phyloP scores from a whole-genome alignment of 2,329 filamentous ascomycete genomes.

The Penicillium sp. region DNA sequence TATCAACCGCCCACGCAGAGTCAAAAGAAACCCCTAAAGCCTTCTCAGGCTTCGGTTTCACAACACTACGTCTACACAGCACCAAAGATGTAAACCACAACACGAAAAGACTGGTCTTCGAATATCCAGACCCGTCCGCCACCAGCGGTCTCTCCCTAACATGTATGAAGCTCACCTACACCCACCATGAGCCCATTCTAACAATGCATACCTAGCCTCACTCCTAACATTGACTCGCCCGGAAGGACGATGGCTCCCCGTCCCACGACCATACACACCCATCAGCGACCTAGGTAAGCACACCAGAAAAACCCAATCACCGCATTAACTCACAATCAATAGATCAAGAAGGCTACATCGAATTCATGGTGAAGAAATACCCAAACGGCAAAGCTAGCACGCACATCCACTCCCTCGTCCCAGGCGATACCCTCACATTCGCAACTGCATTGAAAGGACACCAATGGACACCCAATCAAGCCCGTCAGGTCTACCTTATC shows the following conservation, averaged over 20 bases:
- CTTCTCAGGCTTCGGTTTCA: slow-evolving; percentile 35
- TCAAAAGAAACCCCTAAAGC: slow-evolving; percentile 7
- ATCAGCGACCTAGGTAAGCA: slow-evolving; percentile 54
- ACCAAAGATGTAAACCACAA: slow-evolving; percentile 59
- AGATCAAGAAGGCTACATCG: slow-evolving; percentile 61
- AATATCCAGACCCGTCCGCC: slow-evolving; percentile 51
- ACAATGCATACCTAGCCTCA: slow-evolving; percentile 50
- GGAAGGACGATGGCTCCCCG: slow-evolving; percentile 58
- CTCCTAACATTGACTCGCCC: slow-evolving; percentile 64
- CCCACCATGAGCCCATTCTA: neutral
- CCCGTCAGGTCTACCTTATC: slow-evolving; percentile 62
- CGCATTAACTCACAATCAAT: slow-evolving; percentile 7
- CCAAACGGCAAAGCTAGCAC: slow-evolving; percentile 64
- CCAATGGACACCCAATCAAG: slow-evolving; percentile 53
- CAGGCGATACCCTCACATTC: slow-evolving; percentile 64
- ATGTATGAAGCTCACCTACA: slow-evolving; percentile 35
- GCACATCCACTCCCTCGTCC: slow-evolving; percentile 65
- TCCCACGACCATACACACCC: slow-evolving; percentile 67
- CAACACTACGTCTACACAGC: slow-evolving; percentile 53
- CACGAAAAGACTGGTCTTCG: slow-evolving; percentile 60
- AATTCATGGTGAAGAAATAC: slow-evolving; percentile 69
- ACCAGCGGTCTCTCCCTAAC: slow-evolving; percentile 54
- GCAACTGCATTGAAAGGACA: slow-evolving; percentile 57
- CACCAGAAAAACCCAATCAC: neutral
- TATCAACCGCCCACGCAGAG: slow-evolving; percentile 8